Evolutionary conservation across 1,139 yeast genomes (phyloP).

Genomic region (Candida pseudoviswanathii): DNA sequence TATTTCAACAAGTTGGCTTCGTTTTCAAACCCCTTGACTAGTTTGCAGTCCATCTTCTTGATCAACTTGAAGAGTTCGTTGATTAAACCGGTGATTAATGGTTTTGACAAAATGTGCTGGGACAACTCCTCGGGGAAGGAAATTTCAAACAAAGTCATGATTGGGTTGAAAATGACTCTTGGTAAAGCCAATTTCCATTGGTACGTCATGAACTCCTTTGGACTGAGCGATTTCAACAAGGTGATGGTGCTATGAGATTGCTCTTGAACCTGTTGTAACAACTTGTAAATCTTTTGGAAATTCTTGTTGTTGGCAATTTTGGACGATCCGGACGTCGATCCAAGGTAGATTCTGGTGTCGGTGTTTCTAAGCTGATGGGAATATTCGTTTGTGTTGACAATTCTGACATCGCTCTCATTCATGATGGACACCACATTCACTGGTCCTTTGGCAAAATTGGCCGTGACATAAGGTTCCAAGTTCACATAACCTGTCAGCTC

Average conservation of each 20-base stretch:
- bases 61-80: slow-evolving; percentile 74
- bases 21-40: slow-evolving; percentile 64
- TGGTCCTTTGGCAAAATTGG: slow-evolving; percentile 30
- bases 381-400: slow-evolving; percentile 27
- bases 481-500: slow-evolving; percentile 75
- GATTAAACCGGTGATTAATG: slow-evolving; percentile 77
- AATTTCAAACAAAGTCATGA: slow-evolving; percentile 72
- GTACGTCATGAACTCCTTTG: slow-evolving; percentile 64
- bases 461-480: slow-evolving; percentile 64
- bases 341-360: slow-evolving; percentile 45
- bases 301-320: slow-evolving; percentile 16
- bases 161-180: slow-evolving; percentile 73
- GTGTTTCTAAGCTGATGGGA: slow-evolving; percentile 30
- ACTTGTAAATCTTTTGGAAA: slow-evolving; percentile 33
- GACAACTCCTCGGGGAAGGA: slow-evolving; percentile 60
- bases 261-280: slow-evolving; percentile 38
- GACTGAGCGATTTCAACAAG: slow-evolving; percentile 51
- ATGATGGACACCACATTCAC: slow-evolving; percentile 55
- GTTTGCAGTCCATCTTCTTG: slow-evolving; percentile 75
- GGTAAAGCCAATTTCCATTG: slow-evolving; percentile 90
- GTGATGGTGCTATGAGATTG: slow-evolving; percentile 36
- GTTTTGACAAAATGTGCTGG: slow-evolving; percentile 77
- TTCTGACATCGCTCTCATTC: slow-evolving; percentile 65
- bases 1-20: slow-evolving; percentile 59
- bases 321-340: slow-evolving; percentile 26